Evolutionary conservation across 2,329 filamentous ascomycete genomes (phyloP).

Genomic region (Aspergillus sp.): DNA sequence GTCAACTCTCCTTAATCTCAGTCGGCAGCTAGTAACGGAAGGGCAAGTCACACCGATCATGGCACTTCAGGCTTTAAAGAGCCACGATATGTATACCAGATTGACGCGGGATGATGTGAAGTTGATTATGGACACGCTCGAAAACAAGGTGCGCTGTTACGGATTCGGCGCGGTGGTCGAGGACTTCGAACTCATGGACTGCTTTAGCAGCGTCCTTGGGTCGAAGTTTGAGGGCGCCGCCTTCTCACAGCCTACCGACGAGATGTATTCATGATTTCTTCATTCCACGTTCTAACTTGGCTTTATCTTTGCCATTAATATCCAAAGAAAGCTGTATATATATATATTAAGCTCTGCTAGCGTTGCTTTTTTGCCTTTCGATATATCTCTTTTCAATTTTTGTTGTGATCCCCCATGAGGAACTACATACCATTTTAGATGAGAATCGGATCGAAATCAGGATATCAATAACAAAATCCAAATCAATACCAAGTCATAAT

Average conservation of each 20-base stretch:
- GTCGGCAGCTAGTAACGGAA: conserved; percentile 76
- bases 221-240: conserved; percentile 32
- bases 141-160: conserved; percentile 84
- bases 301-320: neutral
- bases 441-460: neutral
- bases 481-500: neutral
- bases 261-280: conserved; percentile 31
- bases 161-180: conserved; percentile 73
- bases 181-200: conserved; percentile 68
- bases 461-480: neutral
- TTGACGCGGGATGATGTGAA: conserved; percentile 69
- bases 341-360: neutral
- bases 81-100: conserved; percentile 66
- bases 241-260: conserved; percentile 27
- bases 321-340: neutral
- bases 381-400: conserved; percentile 4
- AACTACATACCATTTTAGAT: neutral
- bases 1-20: conserved; percentile 78
- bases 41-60: conserved; percentile 88
- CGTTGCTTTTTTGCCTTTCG: neutral
- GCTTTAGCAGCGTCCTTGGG: conserved; percentile 68
- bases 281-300: neutral
- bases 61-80: conserved; percentile 82
- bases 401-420: neutral
- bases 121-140: conserved; percentile 70